A percentile compares a stretch with the other conserved stretches of the same genome.
These are phyloP conservation scores for Mucor plumbeus DNA, from an alignment of 371 early-diverging fungal species.

Conservation along the genomic window DNA sequence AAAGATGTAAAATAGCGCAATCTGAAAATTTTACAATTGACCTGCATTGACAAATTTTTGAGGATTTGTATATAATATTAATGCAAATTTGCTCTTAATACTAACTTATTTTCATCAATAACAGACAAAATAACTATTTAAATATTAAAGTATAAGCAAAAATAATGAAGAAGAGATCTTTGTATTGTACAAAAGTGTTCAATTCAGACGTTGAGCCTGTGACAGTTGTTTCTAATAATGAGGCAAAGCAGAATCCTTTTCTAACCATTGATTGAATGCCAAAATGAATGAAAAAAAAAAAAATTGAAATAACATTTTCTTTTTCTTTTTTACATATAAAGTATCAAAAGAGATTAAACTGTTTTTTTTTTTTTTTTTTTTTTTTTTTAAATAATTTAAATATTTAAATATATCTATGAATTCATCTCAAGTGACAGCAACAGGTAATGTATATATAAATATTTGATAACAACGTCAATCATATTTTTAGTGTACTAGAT, in stretches of 20 bases:
- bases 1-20: no score
- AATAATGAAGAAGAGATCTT: no score
- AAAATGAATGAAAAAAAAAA: conserved; percentile 4
- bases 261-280: conserved; percentile 4
- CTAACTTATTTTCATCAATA: no score
- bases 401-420: not conserved
- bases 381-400: not conserved
- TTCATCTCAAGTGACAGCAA: not conserved
- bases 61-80: no score
- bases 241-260: conserved; percentile 2
- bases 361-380: no score
- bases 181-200: not conserved
- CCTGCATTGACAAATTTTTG: no score
- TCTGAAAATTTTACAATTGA: no score
- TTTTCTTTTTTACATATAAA: not conserved
- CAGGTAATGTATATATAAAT: not conserved
- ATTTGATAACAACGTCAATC: no score
- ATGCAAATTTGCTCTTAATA: no score
- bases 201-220: not conserved
- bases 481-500: not conserved
- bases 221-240: not conserved
- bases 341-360: not conserved
- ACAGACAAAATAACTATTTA: no score
- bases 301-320: not conserved
- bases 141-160: no score